Base-by-base conservation (phyloP, 2,329 filamentous ascomycete genomes). In the Daldinia sp. region DNA sequence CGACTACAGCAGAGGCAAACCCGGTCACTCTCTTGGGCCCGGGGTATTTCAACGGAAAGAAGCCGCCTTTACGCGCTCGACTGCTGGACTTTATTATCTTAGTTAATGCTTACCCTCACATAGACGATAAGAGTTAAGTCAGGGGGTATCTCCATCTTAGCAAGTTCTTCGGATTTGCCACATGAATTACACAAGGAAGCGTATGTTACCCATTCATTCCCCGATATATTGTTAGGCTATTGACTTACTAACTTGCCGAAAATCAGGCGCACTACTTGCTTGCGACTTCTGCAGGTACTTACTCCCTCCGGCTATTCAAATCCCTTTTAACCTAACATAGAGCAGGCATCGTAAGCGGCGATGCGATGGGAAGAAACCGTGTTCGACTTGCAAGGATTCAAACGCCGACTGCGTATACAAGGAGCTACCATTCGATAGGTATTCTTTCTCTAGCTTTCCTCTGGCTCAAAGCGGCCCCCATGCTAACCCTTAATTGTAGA, bases 321-420 rank as follows among this genome's bases (percentile, higher is more conserved):
- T n/a, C 59, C 53, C 39, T 55, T 53, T 37, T 68, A 57, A 71
- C 57, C 67, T 73, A 41, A 68, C 63, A 63, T 28, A 61, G 44
- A 28, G 55, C 35, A 78, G 80, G 50, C 77, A 81, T 64, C 75
- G 80, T 33, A 82, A 82, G 68, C 75, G 79, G 60, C 74, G 79
- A 61, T 82, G 80, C 69, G 79, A 81, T 61, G 80, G 80, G 39
- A 78, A 80, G 61, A 76, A 73, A 42, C 80, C 80, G 6, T 82
- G 80, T 64, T 79, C 79, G 50, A 81, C 79, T 2, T 82, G 80
- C 65, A 72, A 71, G 44, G 79, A 81, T 46, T 79, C 79, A 26
- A 79, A 78, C 30, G 80, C 80, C 44, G 78, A 81, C 64, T 82
- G 80, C 57, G 76, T 78, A 6, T 82, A 81, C 74, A 80, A 81